A percentile compares a stretch with the other conserved stretches of the same genome.
These are phyloP conservation scores for Thielaviopsis punctulata DNA, from an alignment of 2,329 filamentous ascomycete genomes.

Conservation along the genomic window DNA sequence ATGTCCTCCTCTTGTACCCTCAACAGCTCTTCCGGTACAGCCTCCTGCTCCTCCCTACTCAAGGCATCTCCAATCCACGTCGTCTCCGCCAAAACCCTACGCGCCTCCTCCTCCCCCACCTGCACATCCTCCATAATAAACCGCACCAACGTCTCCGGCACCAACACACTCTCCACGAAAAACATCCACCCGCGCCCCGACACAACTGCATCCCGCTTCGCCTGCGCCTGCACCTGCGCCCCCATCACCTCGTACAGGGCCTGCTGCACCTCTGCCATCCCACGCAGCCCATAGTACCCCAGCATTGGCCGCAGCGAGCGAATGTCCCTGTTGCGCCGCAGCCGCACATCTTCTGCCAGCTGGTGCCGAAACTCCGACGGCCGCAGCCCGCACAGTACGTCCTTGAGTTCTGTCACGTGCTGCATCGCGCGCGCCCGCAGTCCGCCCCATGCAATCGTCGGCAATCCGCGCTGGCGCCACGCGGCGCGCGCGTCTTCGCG, in stretches of 20 bases:
- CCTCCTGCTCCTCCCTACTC: constrained; percentile 39
- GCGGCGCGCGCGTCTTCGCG: constrained; percentile 31
- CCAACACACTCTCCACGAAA: constrained; percentile 59
- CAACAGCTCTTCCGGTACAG: constrained; percentile 11
- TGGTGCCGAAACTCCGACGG: constrained; percentile 43
- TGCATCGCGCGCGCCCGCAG: constrained; percentile 40
- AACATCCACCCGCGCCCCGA: constrained; percentile 47
- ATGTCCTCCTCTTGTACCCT: constrained; percentile 18
- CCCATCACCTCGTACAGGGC: constrained; percentile 45
- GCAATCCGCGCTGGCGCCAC: constrained; percentile 43
- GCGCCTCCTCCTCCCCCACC: constrained; percentile 26
- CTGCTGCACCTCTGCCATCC: constrained; percentile 55
- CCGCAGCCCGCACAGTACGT: constrained; percentile 38
- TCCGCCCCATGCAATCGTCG: constrained; percentile 49
- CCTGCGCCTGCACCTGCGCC: constrained; percentile 39
- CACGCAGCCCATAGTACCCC: constrained; percentile 71
- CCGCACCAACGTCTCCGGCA: constrained; percentile 48
- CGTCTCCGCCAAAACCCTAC: constrained; percentile 47
- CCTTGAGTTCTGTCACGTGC: constrained; percentile 38
- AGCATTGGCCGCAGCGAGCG: constrained; percentile 40
- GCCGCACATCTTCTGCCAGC: constrained; percentile 36
- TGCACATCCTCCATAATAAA: constrained; percentile 41
- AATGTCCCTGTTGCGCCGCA: constrained; percentile 42
- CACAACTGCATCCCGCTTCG: constrained; percentile 47
- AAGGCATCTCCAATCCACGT: constrained; percentile 49